Conservation (phyloP, 2,329 filamentous ascomycete species). For the Colletotrichum theobromicola region DNA sequence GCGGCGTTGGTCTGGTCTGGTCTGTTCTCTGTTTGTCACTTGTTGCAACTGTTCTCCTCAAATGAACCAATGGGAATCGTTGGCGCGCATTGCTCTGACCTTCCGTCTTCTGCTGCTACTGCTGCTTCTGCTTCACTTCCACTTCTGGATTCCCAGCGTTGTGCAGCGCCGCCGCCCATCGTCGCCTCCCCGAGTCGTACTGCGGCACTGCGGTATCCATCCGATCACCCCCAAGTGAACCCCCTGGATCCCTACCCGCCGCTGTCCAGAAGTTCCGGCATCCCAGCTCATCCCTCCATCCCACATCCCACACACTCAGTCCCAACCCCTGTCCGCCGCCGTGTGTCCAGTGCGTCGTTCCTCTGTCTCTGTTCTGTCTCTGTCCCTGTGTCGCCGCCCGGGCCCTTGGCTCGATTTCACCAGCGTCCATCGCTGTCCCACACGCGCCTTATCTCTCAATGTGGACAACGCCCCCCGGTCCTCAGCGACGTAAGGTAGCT, state of each 20-base stretch:
- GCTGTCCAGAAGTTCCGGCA: not conserved
- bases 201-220: not conserved
- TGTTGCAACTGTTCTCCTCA: not conserved
- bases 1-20: not conserved
- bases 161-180: not conserved
- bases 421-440: slow-evolving; percentile 17
- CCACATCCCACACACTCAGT: not conserved
- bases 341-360: not conserved
- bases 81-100: slow-evolving; percentile 13
- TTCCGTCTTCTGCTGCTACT: slow-evolving; percentile 9
- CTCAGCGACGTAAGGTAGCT: not conserved
- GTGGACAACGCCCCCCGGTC: slow-evolving; percentile 7
- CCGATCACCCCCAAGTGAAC: not conserved
- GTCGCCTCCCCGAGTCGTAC: not conserved
- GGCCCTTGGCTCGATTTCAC: slow-evolving; percentile 17
- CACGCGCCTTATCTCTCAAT: slow-evolving; percentile 13
- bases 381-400: not conserved
- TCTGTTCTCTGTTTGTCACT: not conserved
- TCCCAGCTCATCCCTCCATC: not conserved
- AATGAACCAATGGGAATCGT: slow-evolving; percentile 7
- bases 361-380: not conserved
- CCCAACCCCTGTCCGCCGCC: not conserved
- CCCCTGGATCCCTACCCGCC: not conserved
- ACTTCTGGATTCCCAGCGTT: not conserved
- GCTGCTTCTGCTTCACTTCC: not conserved